Base-by-base conservation (phyloP, 331 rosid genomes). In the Acacia pycnantha region DNA sequence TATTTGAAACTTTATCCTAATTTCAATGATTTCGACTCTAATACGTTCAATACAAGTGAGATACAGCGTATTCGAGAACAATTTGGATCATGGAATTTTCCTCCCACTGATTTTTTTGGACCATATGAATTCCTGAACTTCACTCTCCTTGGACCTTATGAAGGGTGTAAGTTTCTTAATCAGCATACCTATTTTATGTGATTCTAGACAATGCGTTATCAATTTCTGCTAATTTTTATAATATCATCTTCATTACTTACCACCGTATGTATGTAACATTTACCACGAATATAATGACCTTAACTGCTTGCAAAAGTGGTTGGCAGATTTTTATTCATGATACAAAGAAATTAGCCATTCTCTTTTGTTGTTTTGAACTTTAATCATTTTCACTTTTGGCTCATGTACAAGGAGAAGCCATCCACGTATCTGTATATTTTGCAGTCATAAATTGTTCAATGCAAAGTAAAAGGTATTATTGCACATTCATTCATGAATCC, bases 61-160 rank as follows among this genome's bases (percentile, higher is more conserved):
- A 86, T 89, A 77, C 81, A 4, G 48, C 93, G 89, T 37, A 84
- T 95, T 69, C 64, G 29, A 51, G 50, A 33, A 51, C 0, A 5
- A 13, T 83, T 85, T 78, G 43, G 87, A 48, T 74, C 96, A 29
- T 95, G 98, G 98, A 0, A 6, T 0, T 84, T 92, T 88, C 82
- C 81, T 77, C 88, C 4, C 41, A 35, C 16, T 4, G 93, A 92
- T 82, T 44, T 95, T 31, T 90, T 92, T 78, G 98, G 98, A 85
- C 98, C 98, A 1, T 95, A 92, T 77, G 98, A 95, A 82, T 90
- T 95, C 81, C 71, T 92, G 83, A 90, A 88, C 79, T 85, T 90
- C 90, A 90, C 91, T 65, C 86, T 93, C 65, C 85, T 40, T 21
- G 92, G 88, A 46, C 94, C 79, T 82, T 88, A 87, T 73, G 80